Evolutionary conservation across 2,329 filamentous ascomycete species (phyloP), one percentile per base, ranked within the genome.

Genomic region (Botrytis aclada): DNA sequence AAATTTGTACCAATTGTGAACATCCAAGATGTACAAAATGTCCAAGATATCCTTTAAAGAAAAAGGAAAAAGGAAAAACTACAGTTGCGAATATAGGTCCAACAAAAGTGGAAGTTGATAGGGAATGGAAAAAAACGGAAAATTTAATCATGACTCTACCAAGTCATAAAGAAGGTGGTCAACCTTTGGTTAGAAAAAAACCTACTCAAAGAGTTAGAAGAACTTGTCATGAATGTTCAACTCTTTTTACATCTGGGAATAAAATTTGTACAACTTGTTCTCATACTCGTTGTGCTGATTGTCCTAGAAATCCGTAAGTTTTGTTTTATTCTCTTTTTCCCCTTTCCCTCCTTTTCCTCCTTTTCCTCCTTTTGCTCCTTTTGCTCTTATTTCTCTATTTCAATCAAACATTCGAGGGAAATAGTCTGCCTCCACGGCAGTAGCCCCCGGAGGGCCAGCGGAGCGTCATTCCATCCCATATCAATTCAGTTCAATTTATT

Each of bases 21-120:
- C 95, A 98, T 83, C 85, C 85, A 64, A 89, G 93, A 77, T 98
- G 95, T 87, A 92, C 89, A 80, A 90, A 92, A 79, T 98, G 95
- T 81, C 88, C 89, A 41, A 89, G 93, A 72, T 89, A 92, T 78
- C 94, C 94, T 45, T 39, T 71, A 16, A 78, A 78, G 77, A 84
- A 85, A 76, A 86, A 88, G 76, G 87, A 88, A 74, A 88, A 83
- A 74, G 79, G 76, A 41, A 83, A 89, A 78, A 84, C 85, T 18
- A 84, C 85, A 71, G 86, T 87, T 69, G 81, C 86, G 47, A 83
- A 84, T 58, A 87, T 87, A 78, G 87, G 58, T 10, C 43, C 39
- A 3, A 32, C n/a, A 37, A 29, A 41, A 20, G 76, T 79, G 20
- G 78, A 79, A 60, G 60, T 75, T 1, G 78, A 79, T 61, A 72